A percentile compares a stretch with the other conserved stretches of the same genome.
These are phyloP conservation scores for Closterium sp. DNA, from an alignment of 139 green algal species.

Conservation along the genomic window DNA sequence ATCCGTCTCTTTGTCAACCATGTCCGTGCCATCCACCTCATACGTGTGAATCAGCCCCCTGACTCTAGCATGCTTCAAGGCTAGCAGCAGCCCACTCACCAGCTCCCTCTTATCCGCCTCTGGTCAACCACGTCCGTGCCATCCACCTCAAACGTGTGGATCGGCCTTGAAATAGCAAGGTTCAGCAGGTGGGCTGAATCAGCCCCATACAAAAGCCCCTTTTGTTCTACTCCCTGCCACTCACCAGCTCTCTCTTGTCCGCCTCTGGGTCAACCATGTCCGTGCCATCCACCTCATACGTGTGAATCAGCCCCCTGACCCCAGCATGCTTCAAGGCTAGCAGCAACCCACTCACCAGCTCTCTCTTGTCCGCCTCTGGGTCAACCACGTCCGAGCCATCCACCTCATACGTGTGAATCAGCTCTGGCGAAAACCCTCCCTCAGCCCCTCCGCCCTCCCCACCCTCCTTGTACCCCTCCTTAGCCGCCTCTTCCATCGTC, in stretches of 20 bases:
- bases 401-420: constrained; percentile 17
- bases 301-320: constrained; percentile 29
- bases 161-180: too few relatives aligned
- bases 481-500: constrained; percentile 32
- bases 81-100: too few relatives aligned
- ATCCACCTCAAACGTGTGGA: not conserved
- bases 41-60: too few relatives aligned
- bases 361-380: constrained; percentile 50
- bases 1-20: constrained; percentile 52
- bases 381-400: constrained; percentile 29
- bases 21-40: constrained; percentile 22
- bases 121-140: constrained; percentile 29
- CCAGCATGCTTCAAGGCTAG: too few relatives aligned
- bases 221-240: not conserved
- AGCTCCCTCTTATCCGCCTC: constrained; percentile 49
- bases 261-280: constrained; percentile 51
- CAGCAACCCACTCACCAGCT: not conserved
- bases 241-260: constrained; percentile 15
- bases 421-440: constrained; percentile 37
- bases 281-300: constrained; percentile 4
- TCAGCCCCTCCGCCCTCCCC: constrained; percentile 44
- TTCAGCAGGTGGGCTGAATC: too few relatives aligned
- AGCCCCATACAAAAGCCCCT: too few relatives aligned
- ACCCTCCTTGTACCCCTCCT: constrained; percentile 42
- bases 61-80: too few relatives aligned